Evolutionary conservation across 805 yeast genomes (phyloP).

Genomic region (Debaryomyces hansenii): DNA sequence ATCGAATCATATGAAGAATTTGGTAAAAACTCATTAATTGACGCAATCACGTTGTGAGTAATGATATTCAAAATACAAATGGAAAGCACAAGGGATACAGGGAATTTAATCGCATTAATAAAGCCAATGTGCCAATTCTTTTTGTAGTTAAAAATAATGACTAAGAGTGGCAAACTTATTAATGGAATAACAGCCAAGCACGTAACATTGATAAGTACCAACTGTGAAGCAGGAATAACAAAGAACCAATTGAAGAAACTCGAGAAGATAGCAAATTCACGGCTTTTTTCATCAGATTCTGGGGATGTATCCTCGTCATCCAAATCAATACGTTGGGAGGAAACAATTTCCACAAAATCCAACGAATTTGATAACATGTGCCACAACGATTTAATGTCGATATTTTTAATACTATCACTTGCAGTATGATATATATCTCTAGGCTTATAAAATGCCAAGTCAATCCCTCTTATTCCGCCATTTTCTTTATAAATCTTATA

Average conservation of each 20-base stretch:
- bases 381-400: conserved; percentile 71
- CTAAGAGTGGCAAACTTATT: conserved; percentile 44
- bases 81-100: conserved; percentile 54
- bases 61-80: conserved; percentile 25
- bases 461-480: conserved; percentile 77
- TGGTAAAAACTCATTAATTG: conserved; percentile 33
- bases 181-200: conserved; percentile 58
- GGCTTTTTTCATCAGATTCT: conserved; percentile 2
- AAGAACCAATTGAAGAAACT: conserved; percentile 63
- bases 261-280: conserved; percentile 56
- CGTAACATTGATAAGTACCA: conserved; percentile 54
- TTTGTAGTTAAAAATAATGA: conserved; percentile 47
- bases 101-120: conserved; percentile 53
- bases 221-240: conserved; percentile 49
- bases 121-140: conserved; percentile 47
- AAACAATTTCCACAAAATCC: conserved; percentile 53
- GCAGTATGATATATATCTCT: conserved; percentile 81
- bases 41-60: conserved; percentile 16
- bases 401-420: conserved; percentile 64
- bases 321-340: conserved; percentile 29
- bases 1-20: conserved; percentile 43
- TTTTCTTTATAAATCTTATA: conserved; percentile 65
- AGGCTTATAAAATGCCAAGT: conserved; percentile 86
- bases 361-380: conserved; percentile 77
- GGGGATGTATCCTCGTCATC: conserved; percentile 28